Evolutionary conservation across 768 basidiomycete species (phyloP).

Genomic region (Suillus bovinus): DNA sequence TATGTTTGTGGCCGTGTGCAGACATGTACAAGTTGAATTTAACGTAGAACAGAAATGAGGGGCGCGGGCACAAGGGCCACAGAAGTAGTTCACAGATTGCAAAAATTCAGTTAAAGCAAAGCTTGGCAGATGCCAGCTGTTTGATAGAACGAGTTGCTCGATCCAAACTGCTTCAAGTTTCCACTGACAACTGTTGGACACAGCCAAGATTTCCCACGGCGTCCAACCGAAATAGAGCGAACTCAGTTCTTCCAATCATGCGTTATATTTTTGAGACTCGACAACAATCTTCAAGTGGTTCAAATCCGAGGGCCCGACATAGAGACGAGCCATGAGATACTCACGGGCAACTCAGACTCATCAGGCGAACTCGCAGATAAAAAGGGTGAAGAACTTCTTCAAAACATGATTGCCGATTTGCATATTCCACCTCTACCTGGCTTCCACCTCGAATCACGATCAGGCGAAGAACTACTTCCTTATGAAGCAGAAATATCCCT

Average conservation of each 20-base stretch:
- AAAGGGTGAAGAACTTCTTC: background rate
- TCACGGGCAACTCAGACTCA: constrained; percentile 28
- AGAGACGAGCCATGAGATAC: constrained; percentile 27
- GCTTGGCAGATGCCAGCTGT: background rate
- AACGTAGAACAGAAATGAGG: constrained; percentile 34
- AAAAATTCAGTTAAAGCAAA: constrained; percentile 14
- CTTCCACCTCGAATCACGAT: constrained; percentile 25
- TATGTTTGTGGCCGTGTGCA: constrained; percentile 57
- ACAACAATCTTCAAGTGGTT: constrained; percentile 30
- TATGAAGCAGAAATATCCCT: constrained; percentile 35
- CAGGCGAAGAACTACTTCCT: constrained; percentile 32
- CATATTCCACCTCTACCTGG: constrained; percentile 15
- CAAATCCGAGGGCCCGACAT: constrained; percentile 20
- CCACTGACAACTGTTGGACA: background rate
- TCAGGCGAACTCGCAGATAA: background rate
- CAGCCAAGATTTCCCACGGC: constrained; percentile 3
- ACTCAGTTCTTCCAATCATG: constrained; percentile 15
- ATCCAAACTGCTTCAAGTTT: background rate
- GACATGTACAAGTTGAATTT: constrained; percentile 42
- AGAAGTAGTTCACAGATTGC: constrained; percentile 20
- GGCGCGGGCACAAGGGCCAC: constrained; percentile 37
- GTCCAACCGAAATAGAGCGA: background rate
- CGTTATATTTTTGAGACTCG: constrained; percentile 25
- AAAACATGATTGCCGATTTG: background rate
- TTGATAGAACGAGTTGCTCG: background rate